Evolutionary conservation across 441 rosid genomes (phyloP).

Genomic region (Viola pubescens): DNA sequence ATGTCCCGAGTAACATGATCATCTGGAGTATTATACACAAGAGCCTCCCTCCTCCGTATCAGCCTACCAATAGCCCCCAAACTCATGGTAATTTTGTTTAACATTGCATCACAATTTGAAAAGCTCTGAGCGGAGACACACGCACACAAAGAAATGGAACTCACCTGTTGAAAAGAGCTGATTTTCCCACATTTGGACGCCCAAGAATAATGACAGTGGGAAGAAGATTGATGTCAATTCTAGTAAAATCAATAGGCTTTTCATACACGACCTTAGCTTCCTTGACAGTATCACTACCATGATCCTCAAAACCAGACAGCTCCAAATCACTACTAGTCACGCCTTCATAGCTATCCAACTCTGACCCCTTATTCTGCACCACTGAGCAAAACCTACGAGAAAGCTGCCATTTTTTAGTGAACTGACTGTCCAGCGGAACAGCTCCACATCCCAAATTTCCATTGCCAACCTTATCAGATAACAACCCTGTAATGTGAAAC

Average conservation of each 20-base stretch:
- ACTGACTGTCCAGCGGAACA: conserved; percentile 4
- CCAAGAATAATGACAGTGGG: conserved; percentile 84
- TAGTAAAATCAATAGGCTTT: conserved; percentile 62
- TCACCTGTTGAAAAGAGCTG: conserved; percentile 86
- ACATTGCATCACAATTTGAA: neutral
- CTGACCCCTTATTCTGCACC: conserved; percentile 10
- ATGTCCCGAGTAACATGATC: conserved; percentile 94
- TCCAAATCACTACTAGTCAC: conserved; percentile 4
- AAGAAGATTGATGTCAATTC: conserved; percentile 46
- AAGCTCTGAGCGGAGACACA: neutral
- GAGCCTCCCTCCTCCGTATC: conserved; percentile 87
- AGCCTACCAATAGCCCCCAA: conserved; percentile 33
- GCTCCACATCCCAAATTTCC: neutral
- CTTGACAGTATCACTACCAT: conserved; percentile 14
- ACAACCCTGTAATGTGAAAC: conserved; percentile 24
- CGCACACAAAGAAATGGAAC: conserved; percentile 10
- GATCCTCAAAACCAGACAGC: conserved; percentile 13
- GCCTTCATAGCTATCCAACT: conserved; percentile 15
- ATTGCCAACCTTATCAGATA: neutral
- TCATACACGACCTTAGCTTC: conserved; percentile 22
- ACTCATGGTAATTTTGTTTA: neutral
- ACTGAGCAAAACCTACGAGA: conserved; percentile 25
- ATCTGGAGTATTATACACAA: conserved; percentile 81
- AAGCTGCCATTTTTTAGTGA: conserved; percentile 16
- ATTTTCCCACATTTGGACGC: conserved; percentile 90